A percentile compares a stretch with the other conserved stretches of the same genome.
Conservation (phyloP, 2,329 filamentous ascomycete genomes). For the Epichloe festucae region DNA sequence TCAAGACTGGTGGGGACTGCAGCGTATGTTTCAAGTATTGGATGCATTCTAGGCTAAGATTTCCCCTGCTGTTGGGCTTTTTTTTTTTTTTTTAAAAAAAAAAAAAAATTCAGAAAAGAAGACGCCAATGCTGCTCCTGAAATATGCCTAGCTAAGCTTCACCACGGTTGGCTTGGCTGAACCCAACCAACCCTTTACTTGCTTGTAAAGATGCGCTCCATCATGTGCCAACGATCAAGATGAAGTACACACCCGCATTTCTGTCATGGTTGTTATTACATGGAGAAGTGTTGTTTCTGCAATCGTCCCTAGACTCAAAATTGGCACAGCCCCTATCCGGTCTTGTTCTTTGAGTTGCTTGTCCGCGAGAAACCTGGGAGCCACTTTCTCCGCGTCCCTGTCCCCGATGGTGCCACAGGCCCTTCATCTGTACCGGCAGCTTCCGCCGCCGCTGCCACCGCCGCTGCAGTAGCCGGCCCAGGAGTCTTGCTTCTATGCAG, state of each 20-base stretch:
- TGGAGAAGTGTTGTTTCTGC: neutral
- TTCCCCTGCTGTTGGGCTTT: neutral
- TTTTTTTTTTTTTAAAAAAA: neutral
- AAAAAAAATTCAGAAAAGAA: neutral
- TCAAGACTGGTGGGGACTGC: no score
- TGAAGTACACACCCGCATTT: neutral
- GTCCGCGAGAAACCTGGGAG: constrained; percentile 19
- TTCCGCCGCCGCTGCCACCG: constrained; percentile 3
- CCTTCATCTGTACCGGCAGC: neutral
- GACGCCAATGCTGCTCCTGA: constrained; percentile 29
- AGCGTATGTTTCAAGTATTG: no score
- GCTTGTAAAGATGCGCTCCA: neutral
- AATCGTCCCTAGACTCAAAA: neutral
- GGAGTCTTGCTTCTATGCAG: constrained; percentile 3
- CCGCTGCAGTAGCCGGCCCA: constrained; percentile 1
- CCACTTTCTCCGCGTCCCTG: constrained; percentile 23
- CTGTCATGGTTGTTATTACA: neutral
- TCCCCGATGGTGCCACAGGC: constrained; percentile 8
- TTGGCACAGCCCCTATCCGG: constrained; percentile 5
- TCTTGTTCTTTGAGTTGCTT: constrained; percentile 12
- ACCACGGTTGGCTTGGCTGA: neutral
- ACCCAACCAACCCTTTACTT: neutral
- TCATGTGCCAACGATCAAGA: neutral
- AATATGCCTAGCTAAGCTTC: neutral
- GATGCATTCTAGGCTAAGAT: neutral